Evolutionary conservation across 2,329 filamentous ascomycete genomes (phyloP).

Genomic region (Microdochium trichocladiopsis): DNA sequence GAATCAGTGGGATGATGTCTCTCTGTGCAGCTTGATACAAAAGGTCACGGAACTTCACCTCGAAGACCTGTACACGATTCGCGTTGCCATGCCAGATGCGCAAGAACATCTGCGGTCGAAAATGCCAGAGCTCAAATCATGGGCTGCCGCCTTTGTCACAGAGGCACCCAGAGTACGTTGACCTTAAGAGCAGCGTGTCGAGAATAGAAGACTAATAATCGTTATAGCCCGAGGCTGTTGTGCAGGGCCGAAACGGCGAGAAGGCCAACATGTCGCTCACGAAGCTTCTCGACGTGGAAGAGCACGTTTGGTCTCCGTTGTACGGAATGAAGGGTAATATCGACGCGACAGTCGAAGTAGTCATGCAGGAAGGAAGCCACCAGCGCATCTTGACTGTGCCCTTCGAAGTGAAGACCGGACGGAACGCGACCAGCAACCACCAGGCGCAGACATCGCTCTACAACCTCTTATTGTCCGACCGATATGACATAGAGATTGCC

Average conservation of each 20-base stretch:
- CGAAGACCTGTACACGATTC: slow-evolving; percentile 85
- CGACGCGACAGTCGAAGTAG: slow-evolving; percentile 89
- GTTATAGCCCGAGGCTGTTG: slow-evolving; percentile 56
- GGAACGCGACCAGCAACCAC: slow-evolving; percentile 73
- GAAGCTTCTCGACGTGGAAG: slow-evolving; percentile 92
- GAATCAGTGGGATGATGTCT: slow-evolving; percentile 72
- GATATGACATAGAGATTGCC: slow-evolving; percentile 86
- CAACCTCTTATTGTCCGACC: slow-evolving; percentile 83
- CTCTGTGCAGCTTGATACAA: slow-evolving; percentile 60
- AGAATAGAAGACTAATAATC: slow-evolving; percentile 18
- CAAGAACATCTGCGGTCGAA: slow-evolving; percentile 76
- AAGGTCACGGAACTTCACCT: slow-evolving; percentile 68
- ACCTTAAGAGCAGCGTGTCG: neutral
- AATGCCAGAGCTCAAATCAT: slow-evolving; percentile 71
- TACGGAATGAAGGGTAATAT: slow-evolving; percentile 97
- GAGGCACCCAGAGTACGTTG: slow-evolving; percentile 55
- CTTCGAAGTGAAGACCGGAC: slow-evolving; percentile 93
- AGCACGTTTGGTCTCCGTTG: slow-evolving; percentile 97
- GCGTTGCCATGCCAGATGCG: slow-evolving; percentile 65
- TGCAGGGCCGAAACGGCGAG: slow-evolving; percentile 72
- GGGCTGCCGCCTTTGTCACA: slow-evolving; percentile 77
- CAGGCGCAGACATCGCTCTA: slow-evolving; percentile 93
- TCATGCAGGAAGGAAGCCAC: slow-evolving; percentile 64
- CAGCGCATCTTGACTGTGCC: slow-evolving; percentile 73
- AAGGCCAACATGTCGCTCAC: slow-evolving; percentile 78